Conservation (phyloP, 2,329 filamentous ascomycete genomes). For the Fusarium sp. region DNA sequence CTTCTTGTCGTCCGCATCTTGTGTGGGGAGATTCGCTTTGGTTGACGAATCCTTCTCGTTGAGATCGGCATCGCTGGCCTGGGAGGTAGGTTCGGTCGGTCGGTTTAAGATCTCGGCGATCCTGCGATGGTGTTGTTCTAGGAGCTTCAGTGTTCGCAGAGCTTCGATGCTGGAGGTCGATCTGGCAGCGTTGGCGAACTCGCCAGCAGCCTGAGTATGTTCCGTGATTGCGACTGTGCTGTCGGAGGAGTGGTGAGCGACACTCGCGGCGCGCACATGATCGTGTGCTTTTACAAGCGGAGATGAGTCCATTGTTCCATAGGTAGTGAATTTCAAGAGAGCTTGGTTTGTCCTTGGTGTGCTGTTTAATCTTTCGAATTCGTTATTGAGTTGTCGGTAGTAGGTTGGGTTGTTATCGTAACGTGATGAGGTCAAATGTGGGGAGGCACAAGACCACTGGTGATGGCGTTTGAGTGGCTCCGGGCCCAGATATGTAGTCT, state of each 20-base stretch:
- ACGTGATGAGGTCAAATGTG: constrained; percentile 37
- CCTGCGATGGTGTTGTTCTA: constrained; percentile 87
- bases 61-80: constrained; percentile 42
- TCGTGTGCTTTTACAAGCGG: constrained; percentile 76
- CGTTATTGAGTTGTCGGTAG: background rate
- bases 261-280: constrained; percentile 87
- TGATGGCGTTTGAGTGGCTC: background rate
- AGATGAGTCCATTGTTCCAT: constrained; percentile 51
- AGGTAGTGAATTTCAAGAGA: background rate
- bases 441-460: constrained; percentile 24
- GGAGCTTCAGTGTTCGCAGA: constrained; percentile 81
- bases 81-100: constrained; percentile 60
- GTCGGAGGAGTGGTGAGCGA: constrained; percentile 75
- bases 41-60: constrained; percentile 44
- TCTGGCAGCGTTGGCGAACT: constrained; percentile 86
- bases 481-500: background rate
- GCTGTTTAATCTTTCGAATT: background rate
- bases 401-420: constrained; percentile 4
- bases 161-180: constrained; percentile 76
- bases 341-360: background rate
- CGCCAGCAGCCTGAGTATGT: constrained; percentile 86
- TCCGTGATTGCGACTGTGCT: constrained; percentile 86
- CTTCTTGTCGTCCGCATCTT: constrained; percentile 37
- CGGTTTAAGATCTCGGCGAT: constrained; percentile 84
- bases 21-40: constrained; percentile 34